These are phyloP conservation scores for Gossypium rotundifolium DNA, from an alignment of 345 rosid genomes.

Conservation along the genomic window DNA sequence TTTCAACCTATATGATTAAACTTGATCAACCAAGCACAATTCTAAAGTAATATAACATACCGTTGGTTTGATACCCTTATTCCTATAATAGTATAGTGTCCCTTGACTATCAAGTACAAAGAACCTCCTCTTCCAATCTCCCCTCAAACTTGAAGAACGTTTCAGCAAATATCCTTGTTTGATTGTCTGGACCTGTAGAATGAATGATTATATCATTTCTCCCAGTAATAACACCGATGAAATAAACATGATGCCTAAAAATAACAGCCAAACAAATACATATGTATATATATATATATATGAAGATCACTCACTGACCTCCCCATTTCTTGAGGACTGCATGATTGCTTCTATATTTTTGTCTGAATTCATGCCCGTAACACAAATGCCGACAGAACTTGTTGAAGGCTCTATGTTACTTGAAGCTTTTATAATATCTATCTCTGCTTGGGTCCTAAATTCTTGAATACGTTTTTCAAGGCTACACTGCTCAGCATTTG, in stretches of 20 bases:
- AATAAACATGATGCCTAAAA: background rate
- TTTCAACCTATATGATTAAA: constrained; percentile 1
- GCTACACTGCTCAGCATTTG: constrained; percentile 67
- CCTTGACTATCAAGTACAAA: constrained; percentile 85
- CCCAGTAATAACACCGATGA: background rate
- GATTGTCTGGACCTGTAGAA: constrained; percentile 46
- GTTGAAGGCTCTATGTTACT: constrained; percentile 35
- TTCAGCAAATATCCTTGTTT: constrained; percentile 81
- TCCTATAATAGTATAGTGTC: constrained; percentile 62
- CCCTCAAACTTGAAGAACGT: constrained; percentile 63
- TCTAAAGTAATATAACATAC: constrained; percentile 31
- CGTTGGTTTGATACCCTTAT: constrained; percentile 49
- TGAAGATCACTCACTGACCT: constrained; percentile 37
- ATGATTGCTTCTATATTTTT: constrained; percentile 49
- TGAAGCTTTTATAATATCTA: constrained; percentile 44
- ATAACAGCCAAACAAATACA: background rate
- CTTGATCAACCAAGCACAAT: constrained; percentile 6
- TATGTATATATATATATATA: background rate
- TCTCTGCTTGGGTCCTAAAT: constrained; percentile 75
- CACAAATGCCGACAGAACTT: constrained; percentile 34
- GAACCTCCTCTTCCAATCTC: constrained; percentile 88
- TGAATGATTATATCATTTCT: constrained; percentile 11
- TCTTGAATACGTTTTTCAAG: constrained; percentile 87
- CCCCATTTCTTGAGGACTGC: constrained; percentile 50
- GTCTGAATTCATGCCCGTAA: constrained; percentile 37